These are phyloP conservation scores for Citrus hindsii DNA, from an alignment of 345 rosid species.

Conservation along the genomic window DNA sequence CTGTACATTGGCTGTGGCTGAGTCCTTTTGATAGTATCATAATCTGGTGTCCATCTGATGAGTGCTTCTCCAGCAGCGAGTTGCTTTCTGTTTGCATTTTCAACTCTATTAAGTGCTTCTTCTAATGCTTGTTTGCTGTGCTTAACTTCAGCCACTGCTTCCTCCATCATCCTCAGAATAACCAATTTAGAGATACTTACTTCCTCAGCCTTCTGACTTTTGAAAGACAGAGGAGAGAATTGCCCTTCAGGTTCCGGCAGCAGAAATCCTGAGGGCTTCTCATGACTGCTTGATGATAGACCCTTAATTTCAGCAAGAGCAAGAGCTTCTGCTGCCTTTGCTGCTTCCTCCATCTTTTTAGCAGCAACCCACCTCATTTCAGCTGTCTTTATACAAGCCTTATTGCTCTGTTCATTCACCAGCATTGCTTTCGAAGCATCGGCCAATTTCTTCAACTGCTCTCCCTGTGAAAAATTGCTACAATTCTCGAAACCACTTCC, in stretches of 20 bases:
- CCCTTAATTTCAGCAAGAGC: constrained; percentile 69
- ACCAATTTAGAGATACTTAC: constrained; percentile 33
- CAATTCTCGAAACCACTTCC: constrained; percentile 8
- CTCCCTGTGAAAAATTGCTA: constrained; percentile 14
- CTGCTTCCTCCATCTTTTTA: constrained; percentile 98
- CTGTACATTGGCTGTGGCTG: constrained; percentile 23
- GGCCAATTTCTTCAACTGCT: constrained; percentile 42
- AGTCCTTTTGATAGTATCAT: constrained; percentile 30
- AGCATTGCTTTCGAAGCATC: constrained; percentile 27
- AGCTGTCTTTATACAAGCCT: constrained; percentile 46
- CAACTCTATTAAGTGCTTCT: constrained; percentile 66
- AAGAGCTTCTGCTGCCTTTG: constrained; percentile 88
- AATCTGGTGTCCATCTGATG: constrained; percentile 53
- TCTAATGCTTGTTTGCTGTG: constrained; percentile 68
- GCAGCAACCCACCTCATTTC: constrained; percentile 95
- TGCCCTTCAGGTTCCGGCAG: constrained; percentile 56
- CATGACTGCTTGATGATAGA: constrained; percentile 35
- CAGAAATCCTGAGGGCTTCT: constrained; percentile 36
- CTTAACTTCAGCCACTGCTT: constrained; percentile 77
- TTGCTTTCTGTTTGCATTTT: constrained; percentile 72
- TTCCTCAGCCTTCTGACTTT: constrained; percentile 29
- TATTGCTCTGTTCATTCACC: constrained; percentile 33
- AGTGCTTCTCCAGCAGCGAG: constrained; percentile 75
- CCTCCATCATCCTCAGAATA: constrained; percentile 65
- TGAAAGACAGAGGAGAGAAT: constrained; percentile 41